Percentiles rank a stretch among this genome's conserved stretches.
Evolutionary conservation across 306 rosid species (phyloP).

Genomic region (Sicyos edulis): DNA sequence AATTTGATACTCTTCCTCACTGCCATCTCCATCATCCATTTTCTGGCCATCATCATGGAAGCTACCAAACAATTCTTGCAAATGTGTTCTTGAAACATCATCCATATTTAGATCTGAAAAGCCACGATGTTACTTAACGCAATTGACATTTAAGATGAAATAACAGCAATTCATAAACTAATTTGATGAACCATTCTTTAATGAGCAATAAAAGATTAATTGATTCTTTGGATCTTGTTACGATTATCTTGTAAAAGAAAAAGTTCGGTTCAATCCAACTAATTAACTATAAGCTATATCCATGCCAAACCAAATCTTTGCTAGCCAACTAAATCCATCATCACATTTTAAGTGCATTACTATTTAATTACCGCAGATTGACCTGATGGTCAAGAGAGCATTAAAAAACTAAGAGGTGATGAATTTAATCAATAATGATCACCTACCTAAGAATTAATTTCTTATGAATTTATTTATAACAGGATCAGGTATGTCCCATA

Average conservation of each 20-base stretch:
- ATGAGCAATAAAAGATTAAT: not conserved
- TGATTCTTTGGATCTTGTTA: not conserved
- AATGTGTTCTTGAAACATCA: slow-evolving; percentile 59
- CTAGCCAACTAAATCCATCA: no score
- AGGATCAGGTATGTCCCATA: no score
- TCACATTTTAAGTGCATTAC: no score
- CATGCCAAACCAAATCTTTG: not conserved
- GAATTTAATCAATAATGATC: no score
- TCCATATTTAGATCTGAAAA: slow-evolving; percentile 61
- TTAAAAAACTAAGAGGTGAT: no score
- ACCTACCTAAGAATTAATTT: no score
- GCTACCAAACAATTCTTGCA: slow-evolving; percentile 80
- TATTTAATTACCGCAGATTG: no score
- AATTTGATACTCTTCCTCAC: slow-evolving; percentile 64
- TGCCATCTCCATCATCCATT: slow-evolving; percentile 25
- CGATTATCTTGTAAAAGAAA: not conserved
- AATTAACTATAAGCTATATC: not conserved
- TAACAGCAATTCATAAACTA: not conserved
- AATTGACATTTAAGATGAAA: slow-evolving; percentile 1
- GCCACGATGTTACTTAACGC: slow-evolving; percentile 7
- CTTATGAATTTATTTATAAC: no score
- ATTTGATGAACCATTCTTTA: not conserved
- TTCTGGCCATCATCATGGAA: slow-evolving; percentile 41
- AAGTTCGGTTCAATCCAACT: not conserved
- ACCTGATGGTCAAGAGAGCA: no score